phyloP scores from a whole-genome alignment of 75 land plant genomes.

The Larix kaempferi region DNA sequence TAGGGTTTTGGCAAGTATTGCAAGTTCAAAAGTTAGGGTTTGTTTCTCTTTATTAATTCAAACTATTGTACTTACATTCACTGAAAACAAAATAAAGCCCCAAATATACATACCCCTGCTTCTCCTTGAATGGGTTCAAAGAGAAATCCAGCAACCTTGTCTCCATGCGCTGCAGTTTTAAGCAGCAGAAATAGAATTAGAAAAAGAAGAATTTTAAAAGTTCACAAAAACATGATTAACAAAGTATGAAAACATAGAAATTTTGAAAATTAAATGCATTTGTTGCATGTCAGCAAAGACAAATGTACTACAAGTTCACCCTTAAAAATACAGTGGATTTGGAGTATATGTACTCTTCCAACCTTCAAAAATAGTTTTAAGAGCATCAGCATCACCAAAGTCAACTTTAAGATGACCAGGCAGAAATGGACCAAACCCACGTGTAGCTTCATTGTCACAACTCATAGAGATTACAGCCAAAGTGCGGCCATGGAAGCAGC shows the following conservation, averaged over 20 bases:
- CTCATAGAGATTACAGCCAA: slow-evolving; percentile 99
- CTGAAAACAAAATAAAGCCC: neutral
- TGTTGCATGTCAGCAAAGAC: neutral
- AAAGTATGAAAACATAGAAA: neutral
- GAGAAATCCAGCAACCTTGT: slow-evolving; percentile 82
- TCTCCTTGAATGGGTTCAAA: slow-evolving; percentile 99
- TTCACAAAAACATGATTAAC: neutral
- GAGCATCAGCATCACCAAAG: slow-evolving; percentile 83
- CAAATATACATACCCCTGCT: slow-evolving; percentile 82
- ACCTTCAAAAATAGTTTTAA: slow-evolving; percentile 83
- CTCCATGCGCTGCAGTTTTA: slow-evolving; percentile 63
- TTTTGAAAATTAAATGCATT: neutral
- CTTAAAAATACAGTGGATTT: neutral
- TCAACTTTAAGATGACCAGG: slow-evolving; percentile 90
- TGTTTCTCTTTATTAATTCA: neutral
- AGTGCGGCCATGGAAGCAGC: slow-evolving; percentile 99
- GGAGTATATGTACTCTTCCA: neutral
- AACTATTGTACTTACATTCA: neutral
- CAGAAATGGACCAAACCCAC: slow-evolving; percentile 91
- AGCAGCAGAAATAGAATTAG: neutral
- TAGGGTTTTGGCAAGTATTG: too few relatives aligned
- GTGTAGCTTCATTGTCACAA: slow-evolving; percentile 98
- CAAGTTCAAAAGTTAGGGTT: too few relatives aligned
- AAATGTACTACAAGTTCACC: neutral
- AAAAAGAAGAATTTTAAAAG: neutral